Conservation (phyloP, 2,329 filamentous ascomycete genomes). For the Penicillium expansum region DNA sequence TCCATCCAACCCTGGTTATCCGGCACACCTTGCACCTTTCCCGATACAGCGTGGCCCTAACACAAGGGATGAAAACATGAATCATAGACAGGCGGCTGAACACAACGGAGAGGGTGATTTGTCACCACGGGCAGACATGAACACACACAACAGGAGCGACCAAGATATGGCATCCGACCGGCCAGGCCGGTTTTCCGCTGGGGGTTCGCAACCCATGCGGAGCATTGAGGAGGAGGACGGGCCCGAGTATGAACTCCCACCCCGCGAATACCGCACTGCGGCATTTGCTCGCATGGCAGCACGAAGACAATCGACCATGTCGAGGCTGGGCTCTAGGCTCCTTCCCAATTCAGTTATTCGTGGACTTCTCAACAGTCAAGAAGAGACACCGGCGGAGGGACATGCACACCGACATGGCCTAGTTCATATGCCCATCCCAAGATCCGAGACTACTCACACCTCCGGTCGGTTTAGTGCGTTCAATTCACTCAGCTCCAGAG, state of each 20-base stretch:
- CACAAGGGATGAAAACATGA: constrained; percentile 39
- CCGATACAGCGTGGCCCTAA: constrained; percentile 20
- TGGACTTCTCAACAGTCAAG: constrained; percentile 45
- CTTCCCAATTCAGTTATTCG: constrained; percentile 48
- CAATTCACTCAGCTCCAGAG: constrained; percentile 39
- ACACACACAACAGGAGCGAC: constrained; percentile 7
- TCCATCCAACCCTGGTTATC: constrained; percentile 28
- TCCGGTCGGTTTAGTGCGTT: constrained; percentile 43
- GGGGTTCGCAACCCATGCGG: constrained; percentile 26
- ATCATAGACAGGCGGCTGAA: constrained; percentile 29
- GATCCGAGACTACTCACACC: constrained; percentile 34
- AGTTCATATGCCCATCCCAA: constrained; percentile 37
- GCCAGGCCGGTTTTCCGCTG: constrained; percentile 7
- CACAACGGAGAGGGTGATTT: constrained; percentile 24
- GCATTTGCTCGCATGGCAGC: constrained; percentile 37
- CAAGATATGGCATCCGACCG: constrained; percentile 16
- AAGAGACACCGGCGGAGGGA: constrained; percentile 47
- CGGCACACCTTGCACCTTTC: constrained; percentile 22
- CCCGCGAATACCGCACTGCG: constrained; percentile 33
- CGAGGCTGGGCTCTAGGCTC: constrained; percentile 47
- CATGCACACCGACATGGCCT: constrained; percentile 45
- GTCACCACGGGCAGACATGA: constrained; percentile 18
- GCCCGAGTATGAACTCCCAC: constrained; percentile 32
- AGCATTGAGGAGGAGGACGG: constrained; percentile 39
- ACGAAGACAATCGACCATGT: constrained; percentile 48